Base-by-base conservation (phyloP, 192 early-diverging fungal species). In the Rhizophagus clarus region DNA sequence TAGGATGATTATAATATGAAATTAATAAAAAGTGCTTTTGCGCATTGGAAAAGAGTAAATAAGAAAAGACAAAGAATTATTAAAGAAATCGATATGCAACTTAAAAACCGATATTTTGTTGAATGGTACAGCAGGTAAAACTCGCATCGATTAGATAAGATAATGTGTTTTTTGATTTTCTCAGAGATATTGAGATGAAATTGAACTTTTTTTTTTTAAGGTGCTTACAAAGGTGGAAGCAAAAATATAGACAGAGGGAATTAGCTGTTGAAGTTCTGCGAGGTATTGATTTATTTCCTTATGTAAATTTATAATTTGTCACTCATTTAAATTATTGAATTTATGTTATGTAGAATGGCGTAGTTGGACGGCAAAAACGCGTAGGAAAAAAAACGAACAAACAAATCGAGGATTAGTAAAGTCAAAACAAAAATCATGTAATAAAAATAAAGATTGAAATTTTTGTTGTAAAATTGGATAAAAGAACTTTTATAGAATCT, bases 1-100 rank as follows among this genome's bases (percentile, higher is more conserved):
- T 63, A 76, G 74, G 74, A 76, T 76, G 74, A 76, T 26, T 76
- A 63, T 40, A 76, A 76, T 64, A 34, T 14, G 2, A 76, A 76
- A 24, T 34, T 76, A 42, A 42, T 63, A 9, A 76, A 24, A n/a
- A 37, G 22, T 11, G 29, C 56, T 9, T 76, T 76, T 40, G 20
- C 45, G 3, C 75, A 76, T 24, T 76, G 75, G 75, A 76, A 34
- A 42, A 32, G 29, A 26, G 61, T 12, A 24, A 20, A n/a, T 10
- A 14, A n/a, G 29, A n/a, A 29, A 64, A 76, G 32, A 26, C 61
- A 76, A 64, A 42, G 11, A 42, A 26, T 63, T 20, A 29, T 26
- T 63, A 61, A 63, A 63, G 62, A 8, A 34, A 61, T 61, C 20
- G 34, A 63, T 45, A 6, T 24, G 24, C 11, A n/a, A 20, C 22